Percentiles rank a stretch among this genome's conserved stretches.
Evolutionary conservation across 352 stramenopile genomes (phyloP).

Genomic region (Globisporangium orthogonon): DNA sequence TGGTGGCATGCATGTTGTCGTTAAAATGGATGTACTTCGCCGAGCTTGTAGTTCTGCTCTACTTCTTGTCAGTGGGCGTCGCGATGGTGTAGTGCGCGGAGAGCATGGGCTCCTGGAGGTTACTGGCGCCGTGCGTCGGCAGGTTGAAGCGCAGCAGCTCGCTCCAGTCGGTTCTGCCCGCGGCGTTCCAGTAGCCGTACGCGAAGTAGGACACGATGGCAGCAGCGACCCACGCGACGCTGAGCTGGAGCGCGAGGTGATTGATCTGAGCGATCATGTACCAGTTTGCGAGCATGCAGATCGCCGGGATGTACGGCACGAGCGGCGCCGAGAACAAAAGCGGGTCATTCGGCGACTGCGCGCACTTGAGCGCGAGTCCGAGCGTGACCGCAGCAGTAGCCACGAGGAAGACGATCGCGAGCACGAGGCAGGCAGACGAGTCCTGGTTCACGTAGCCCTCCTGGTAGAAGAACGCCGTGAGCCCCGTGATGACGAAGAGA

Average conservation of each 20-base stretch:
- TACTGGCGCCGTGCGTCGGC: slow-evolving; percentile 18
- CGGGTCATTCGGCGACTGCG: slow-evolving; percentile 23
- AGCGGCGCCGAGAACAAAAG: slow-evolving; percentile 38
- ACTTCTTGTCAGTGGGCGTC: slow-evolving; percentile 1
- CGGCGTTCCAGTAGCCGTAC: slow-evolving; percentile 42
- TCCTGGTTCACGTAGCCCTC: slow-evolving; percentile 38
- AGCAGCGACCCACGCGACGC: slow-evolving; percentile 35
- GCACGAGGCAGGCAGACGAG: slow-evolving; percentile 25
- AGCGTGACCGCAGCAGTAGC: slow-evolving; percentile 26
- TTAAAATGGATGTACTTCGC: neutral
- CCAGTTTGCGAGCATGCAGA: slow-evolving; percentile 57
- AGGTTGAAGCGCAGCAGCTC: slow-evolving; percentile 27
- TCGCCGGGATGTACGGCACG: slow-evolving; percentile 45
- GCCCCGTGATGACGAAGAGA: slow-evolving; percentile 28
- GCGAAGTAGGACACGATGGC: slow-evolving; percentile 53
- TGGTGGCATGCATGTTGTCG: neutral
- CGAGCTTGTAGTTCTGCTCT: neutral
- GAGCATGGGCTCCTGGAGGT: slow-evolving; percentile 28
- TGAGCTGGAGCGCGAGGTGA: slow-evolving; percentile 25
- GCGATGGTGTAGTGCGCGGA: slow-evolving; percentile 8
- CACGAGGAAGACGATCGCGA: slow-evolving; percentile 41
- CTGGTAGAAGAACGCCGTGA: slow-evolving; percentile 52
- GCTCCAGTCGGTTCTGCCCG: slow-evolving; percentile 35
- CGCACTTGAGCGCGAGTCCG: slow-evolving; percentile 38
- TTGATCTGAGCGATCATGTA: slow-evolving; percentile 57